Base-by-base conservation (phyloP, 495 filamentous ascomycete species). In the Staphylotrichum longicolle region DNA sequence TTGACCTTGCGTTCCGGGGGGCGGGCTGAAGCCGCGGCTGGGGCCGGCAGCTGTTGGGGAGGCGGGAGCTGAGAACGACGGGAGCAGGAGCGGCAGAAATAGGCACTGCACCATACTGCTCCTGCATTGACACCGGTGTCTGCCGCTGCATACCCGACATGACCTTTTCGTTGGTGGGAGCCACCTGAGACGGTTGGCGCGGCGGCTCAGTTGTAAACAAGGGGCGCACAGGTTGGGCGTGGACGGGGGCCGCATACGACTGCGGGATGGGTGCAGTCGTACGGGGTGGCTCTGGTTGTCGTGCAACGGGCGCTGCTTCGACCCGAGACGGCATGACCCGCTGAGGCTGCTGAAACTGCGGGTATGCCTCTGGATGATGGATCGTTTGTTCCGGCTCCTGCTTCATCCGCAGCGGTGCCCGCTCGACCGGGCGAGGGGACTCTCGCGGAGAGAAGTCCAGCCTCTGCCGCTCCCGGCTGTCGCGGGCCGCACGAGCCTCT, bases 1-100 rank as follows among this genome's bases (percentile, higher is more conserved):
- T 76, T 80, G 5, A 72, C 76, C 62, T 80, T 80, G n/a, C 74
- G 67, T 62, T 77, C 73, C 0, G 74, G 64, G 3, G 74, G 69
- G 12, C 72, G 74, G 32, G 74, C 44, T 2, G 74, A 61, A 4
- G 73, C 50, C 42, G 73, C 52, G 34, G 70, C 57, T 45, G 65
- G 56, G n/a, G 67, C 65, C 5, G 70, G 60, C 40, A 73, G 68
- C 7, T 71, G 67, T 10, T 20, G 41, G 4, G 51, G 42, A 14
- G 6, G 37, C 37, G 5, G 64, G 58, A 32, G 69, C 65, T 6
- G 71, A 58, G 39, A 74, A 39, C 10, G 67, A 9, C 69, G 69
- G 72, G 70, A 6, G 70, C 60, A 4, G 72, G 70, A 42, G 76
- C 72, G 9, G 72, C 60, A 27, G 71, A 67, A n/a, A 60, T 57